Base-by-base conservation (phyloP, 306 rosid species). In the Spatholobus suberectus region DNA sequence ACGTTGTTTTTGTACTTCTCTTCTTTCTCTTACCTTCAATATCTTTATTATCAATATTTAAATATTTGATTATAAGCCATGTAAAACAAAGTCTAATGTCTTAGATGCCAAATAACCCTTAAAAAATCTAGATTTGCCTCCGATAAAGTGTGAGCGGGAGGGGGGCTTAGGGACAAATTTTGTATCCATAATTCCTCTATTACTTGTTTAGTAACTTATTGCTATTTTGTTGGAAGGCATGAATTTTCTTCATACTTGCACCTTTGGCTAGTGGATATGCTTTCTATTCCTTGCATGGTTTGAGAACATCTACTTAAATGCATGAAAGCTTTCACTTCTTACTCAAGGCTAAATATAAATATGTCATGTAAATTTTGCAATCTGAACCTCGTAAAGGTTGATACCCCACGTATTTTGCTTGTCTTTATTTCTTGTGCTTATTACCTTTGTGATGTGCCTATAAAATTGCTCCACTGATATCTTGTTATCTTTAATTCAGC, bases 401-500 rank as follows among this genome's bases (percentile, higher is more conserved):
- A 18, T 27, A 63, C 15, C 57, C 20, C 43, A 15, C 13, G 34
- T 65, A 26, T 75, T 47, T 20, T 86, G 67, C 46, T 77, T 43
- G 40, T 73, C 46, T 26, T 55, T n/a, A 51, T 75, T 67, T 62
- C 47, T 18, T 76, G 23, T 55, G 17, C 61, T 11, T 58, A 29
- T 37, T 37, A 0, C 8, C 8, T 37, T 37, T 4, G n/a, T n/a
- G n/a, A n/a, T n/a, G n/a, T n/a, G n/a, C n/a, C 65, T 57, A 1
- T 23, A 20, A 54, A 18, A 23, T 54, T 54, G 6, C 32, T 41
- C 46, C 65, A 12, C 15, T 14, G 29, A 18, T 54, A 10, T 18
- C 51, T 41, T 29, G 38, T 29, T n/a, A n/a, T n/a, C n/a, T n/a
- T n/a, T n/a, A n/a, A n/a, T 95, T 95, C 23, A 88, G 86, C 86